These are phyloP conservation scores for Citrus inodora DNA, from an alignment of 345 rosid genomes.

Conservation along the genomic window DNA sequence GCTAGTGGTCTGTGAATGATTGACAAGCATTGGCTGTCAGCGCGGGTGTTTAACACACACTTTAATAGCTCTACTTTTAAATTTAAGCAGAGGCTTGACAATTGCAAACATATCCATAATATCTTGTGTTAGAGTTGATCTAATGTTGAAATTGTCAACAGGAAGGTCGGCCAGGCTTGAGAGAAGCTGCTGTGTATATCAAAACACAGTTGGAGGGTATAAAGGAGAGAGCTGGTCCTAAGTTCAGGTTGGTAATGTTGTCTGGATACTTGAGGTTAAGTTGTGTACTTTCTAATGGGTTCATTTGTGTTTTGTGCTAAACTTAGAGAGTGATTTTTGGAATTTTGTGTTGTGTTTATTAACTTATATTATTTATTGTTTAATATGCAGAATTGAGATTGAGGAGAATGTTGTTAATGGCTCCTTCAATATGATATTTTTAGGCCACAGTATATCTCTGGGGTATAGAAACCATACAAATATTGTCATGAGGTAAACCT, in stretches of 20 bases:
- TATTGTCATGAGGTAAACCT: slow-evolving; percentile 69
- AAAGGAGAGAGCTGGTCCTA: slow-evolving; percentile 76
- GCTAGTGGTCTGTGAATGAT: too few species aligned
- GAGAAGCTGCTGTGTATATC: slow-evolving; percentile 79
- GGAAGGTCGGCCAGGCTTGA: slow-evolving; percentile 91
- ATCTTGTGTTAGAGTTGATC: neutral
- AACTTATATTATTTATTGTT: neutral
- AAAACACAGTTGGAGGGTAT: slow-evolving; percentile 60
- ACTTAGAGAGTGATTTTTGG: neutral
- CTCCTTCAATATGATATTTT: slow-evolving; percentile 85
- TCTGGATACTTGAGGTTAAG: neutral
- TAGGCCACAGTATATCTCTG: slow-evolving; percentile 78
- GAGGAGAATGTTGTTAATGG: slow-evolving; percentile 83
- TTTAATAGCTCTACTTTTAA: too few species aligned
- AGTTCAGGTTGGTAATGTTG: slow-evolving; percentile 43
- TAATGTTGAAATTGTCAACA: slow-evolving; percentile 17
- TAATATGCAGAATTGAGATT: slow-evolving; percentile 61
- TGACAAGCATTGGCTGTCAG: too few species aligned
- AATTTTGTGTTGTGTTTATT: neutral
- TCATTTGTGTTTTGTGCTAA: neutral
- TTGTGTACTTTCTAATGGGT: neutral
- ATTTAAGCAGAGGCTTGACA: too few species aligned
- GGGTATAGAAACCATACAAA: slow-evolving; percentile 92
- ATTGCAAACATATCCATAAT: neutral
- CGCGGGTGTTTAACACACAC: too few species aligned